A percentile compares a stretch with the other conserved stretches of the same genome.
Evolutionary conservation across 2,329 filamentous ascomycete genomes (phyloP).

Genomic region (Cercospora sp.): DNA sequence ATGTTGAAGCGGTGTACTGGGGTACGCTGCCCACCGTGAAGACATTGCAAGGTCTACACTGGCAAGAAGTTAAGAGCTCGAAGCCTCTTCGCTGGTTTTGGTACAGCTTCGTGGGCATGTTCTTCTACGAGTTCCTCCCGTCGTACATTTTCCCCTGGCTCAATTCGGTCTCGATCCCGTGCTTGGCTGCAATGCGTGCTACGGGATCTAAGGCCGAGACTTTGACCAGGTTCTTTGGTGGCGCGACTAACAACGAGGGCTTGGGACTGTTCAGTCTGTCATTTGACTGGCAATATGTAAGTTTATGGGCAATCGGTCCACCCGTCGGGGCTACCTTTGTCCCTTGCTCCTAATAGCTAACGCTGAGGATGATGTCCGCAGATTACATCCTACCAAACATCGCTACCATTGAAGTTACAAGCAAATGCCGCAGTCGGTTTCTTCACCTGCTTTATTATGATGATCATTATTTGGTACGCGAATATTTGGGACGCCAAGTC

Average conservation of each 20-base stretch:
- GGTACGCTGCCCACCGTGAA: slow-evolving; percentile 55
- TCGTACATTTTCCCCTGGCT: slow-evolving; percentile 60
- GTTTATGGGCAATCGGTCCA: neutral
- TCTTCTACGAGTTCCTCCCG: slow-evolving; percentile 55
- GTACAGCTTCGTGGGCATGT: slow-evolving; percentile 50
- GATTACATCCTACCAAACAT: slow-evolving; percentile 56
- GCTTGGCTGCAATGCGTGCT: slow-evolving; percentile 55
- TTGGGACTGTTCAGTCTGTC: slow-evolving; percentile 53
- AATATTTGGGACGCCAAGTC: slow-evolving; percentile 51
- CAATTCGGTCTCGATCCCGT: slow-evolving; percentile 57
- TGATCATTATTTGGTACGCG: slow-evolving; percentile 56
- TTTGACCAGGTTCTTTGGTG: slow-evolving; percentile 55
- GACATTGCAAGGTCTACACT: slow-evolving; percentile 57
- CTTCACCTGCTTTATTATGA: slow-evolving; percentile 52
- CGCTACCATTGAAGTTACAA: slow-evolving; percentile 53
- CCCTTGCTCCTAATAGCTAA: neutral
- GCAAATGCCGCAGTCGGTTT: slow-evolving; percentile 50
- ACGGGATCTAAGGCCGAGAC: slow-evolving; percentile 48
- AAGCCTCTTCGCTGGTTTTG: slow-evolving; percentile 57
- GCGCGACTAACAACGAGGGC: slow-evolving; percentile 55
- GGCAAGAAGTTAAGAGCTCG: slow-evolving; percentile 53
- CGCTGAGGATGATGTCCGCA: slow-evolving; percentile 29
- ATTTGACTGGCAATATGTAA: slow-evolving; percentile 55
- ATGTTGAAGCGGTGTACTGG: slow-evolving; percentile 61
- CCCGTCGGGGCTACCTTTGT: neutral